Percentiles rank a stretch among this genome's conserved stretches.
phyloP scores from a whole-genome alignment of 164 flowering plant species.

The Buxus sempervirens region DNA sequence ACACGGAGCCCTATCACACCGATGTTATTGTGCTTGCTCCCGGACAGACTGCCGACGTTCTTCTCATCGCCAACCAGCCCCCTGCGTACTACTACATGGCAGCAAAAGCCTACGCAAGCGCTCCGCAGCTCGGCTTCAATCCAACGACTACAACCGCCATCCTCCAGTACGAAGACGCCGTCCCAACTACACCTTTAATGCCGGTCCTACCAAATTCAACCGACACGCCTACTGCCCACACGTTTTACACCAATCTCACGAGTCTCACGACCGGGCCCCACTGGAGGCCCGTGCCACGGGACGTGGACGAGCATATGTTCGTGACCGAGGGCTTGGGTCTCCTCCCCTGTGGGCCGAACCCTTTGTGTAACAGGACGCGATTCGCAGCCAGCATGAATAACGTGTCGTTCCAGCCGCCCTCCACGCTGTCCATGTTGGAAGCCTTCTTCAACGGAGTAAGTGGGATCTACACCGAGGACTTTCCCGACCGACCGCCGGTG shows the following conservation, averaged over 20 bases:
- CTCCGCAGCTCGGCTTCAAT: background rate
- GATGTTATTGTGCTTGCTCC: conserved; percentile 11
- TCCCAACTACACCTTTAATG: background rate
- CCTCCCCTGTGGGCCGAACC: background rate
- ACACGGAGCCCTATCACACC: conserved; percentile 12
- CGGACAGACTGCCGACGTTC: conserved; percentile 17
- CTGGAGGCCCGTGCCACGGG: no score
- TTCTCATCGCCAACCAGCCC: conserved; percentile 3
- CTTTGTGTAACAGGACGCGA: conserved; percentile 9
- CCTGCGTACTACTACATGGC: conserved; percentile 8
- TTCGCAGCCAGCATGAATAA: conserved; percentile 18
- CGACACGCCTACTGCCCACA: conserved; percentile 12
- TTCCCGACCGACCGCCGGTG: conserved; percentile 13
- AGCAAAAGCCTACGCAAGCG: background rate
- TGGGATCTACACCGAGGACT: conserved; percentile 11
- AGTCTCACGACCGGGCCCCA: conserved; percentile 7
- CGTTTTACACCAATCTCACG: conserved; percentile 11
- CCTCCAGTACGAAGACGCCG: background rate
- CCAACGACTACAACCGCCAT: conserved; percentile 7
- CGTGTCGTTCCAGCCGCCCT: conserved; percentile 9
- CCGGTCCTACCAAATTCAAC: conserved; percentile 3
- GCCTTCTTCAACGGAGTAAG: background rate
- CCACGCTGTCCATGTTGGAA: conserved; percentile 11
- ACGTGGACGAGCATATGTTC: conserved; percentile 18
- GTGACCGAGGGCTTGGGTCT: conserved; percentile 15